phyloP scores from a whole-genome alignment of 106 monocot genomes.

The Platanthera zijinensis region DNA sequence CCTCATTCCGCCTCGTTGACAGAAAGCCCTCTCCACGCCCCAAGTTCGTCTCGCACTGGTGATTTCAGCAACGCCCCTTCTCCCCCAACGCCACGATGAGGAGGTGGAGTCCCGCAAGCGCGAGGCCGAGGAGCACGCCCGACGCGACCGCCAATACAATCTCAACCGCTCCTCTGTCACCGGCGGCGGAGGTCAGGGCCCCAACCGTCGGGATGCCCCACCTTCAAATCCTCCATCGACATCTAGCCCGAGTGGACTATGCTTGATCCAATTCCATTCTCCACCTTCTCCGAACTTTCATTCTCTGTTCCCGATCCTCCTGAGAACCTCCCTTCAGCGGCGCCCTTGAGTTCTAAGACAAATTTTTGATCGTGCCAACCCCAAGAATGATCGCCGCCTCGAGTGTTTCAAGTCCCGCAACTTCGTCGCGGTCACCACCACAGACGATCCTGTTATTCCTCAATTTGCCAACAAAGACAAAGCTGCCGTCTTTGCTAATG shows the following conservation, averaged over 20 bases:
- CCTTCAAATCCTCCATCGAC: constrained; percentile 72
- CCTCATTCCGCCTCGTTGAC: constrained; percentile 92
- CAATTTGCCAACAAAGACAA: constrained; percentile 80
- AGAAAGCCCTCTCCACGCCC: constrained; percentile 80
- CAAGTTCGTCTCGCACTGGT: constrained; percentile 83
- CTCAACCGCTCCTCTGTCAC: constrained; percentile 6
- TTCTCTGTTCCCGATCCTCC: constrained; percentile 78
- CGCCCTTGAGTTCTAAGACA: constrained; percentile 80
- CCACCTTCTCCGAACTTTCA: constrained; percentile 86
- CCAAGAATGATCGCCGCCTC: constrained; percentile 75
- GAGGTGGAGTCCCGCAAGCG: constrained; percentile 75
- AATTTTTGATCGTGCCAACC: constrained; percentile 65
- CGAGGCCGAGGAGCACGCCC: constrained; percentile 80
- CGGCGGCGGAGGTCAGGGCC: constrained; percentile 1
- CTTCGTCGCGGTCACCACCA: constrained; percentile 91
- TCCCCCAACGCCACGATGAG: constrained; percentile 88
- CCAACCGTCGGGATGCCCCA: constrained; percentile 36
- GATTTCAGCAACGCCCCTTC: constrained; percentile 82
- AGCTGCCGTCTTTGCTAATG: constrained; percentile 94
- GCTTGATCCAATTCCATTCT: constrained; percentile 90
- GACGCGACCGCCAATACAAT: constrained; percentile 64
- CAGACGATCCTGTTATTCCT: constrained; percentile 91
- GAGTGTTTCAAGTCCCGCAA: constrained; percentile 85
- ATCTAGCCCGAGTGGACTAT: constrained; percentile 96
- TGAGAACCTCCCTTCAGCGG: constrained; percentile 74